These are phyloP conservation scores for Geosmithia putterillii DNA, from an alignment of 2,329 filamentous ascomycete species.

Conservation along the genomic window DNA sequence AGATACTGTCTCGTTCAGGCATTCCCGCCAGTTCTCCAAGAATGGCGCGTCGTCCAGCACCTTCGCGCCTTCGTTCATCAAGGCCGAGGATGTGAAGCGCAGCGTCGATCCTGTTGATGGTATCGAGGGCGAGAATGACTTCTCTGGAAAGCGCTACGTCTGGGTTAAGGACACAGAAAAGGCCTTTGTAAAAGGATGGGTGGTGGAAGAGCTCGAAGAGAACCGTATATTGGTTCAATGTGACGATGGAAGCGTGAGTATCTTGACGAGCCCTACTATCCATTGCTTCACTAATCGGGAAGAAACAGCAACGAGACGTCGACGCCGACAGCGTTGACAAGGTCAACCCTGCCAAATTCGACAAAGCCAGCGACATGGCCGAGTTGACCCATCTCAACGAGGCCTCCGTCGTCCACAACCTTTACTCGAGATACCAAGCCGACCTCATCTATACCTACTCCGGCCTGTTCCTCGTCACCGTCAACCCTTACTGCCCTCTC, in stretches of 20 bases:
- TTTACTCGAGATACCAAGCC: constrained; percentile 87
- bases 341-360: constrained; percentile 98
- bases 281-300: neutral
- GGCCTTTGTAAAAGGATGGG: constrained; percentile 87
- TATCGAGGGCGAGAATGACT: constrained; percentile 96
- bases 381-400: constrained; percentile 97
- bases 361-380: constrained; percentile 99
- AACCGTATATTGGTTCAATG: constrained; percentile 75
- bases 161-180: constrained; percentile 82
- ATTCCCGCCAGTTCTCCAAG: constrained; percentile 47
- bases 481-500: constrained; percentile 90
- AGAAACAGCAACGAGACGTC: constrained; percentile 65
- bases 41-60: constrained; percentile 60
- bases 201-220: constrained; percentile 66
- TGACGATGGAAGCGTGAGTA: constrained; percentile 74
- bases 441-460: constrained; percentile 99
- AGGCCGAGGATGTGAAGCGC: constrained; percentile 61
- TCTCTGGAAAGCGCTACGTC: constrained; percentile 96
- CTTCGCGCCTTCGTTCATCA: constrained; percentile 95
- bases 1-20: constrained; percentile 6
- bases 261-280: neutral
- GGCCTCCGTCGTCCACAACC: constrained; percentile 92
- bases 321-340: constrained; percentile 86
- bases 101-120: constrained; percentile 47
- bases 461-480: constrained; percentile 87